Percentiles rank a stretch among this genome's conserved stretches.
phyloP scores from a whole-genome alignment of 768 basidiomycete species.

The Tylopilus cervinicoccineus region DNA sequence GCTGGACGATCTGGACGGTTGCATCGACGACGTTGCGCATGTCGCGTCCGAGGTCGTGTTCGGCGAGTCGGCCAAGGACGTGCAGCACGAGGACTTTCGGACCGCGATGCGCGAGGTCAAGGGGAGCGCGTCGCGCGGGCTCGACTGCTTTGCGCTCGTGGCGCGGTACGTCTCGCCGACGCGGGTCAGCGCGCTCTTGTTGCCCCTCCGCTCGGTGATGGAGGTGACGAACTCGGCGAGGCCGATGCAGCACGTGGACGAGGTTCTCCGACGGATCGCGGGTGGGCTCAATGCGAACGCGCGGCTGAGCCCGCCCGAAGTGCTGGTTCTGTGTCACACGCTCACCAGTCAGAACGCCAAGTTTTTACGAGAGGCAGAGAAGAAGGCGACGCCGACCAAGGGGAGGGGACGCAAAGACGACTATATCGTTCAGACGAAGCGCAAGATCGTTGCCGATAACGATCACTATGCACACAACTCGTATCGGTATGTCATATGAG shows the following conservation, averaged over 20 bases:
- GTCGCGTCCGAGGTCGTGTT: constrained; percentile 89
- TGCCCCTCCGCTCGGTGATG: constrained; percentile 80
- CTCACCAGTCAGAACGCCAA: constrained; percentile 87
- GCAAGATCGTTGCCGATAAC: constrained; percentile 47
- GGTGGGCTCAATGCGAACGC: constrained; percentile 82
- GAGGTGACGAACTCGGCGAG: constrained; percentile 78
- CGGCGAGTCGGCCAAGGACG: constrained; percentile 89
- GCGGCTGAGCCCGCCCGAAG: constrained; percentile 60
- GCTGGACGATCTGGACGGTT: constrained; percentile 68
- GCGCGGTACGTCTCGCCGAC: constrained; percentile 75
- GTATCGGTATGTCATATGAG: constrained; percentile 54
- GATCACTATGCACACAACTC: constrained; percentile 86
- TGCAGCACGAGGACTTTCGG: constrained; percentile 85
- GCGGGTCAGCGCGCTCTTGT: constrained; percentile 71
- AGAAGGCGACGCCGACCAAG: constrained; percentile 31
- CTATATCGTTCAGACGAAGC: constrained; percentile 75
- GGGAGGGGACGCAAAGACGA: constrained; percentile 42
- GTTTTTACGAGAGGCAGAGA: constrained; percentile 66
- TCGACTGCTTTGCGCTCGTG: constrained; percentile 82
- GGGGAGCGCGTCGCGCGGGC: constrained; percentile 72
- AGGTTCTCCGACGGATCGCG: constrained; percentile 79
- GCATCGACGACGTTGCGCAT: constrained; percentile 74
- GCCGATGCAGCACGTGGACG: constrained; percentile 81
- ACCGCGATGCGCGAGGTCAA: constrained; percentile 93
- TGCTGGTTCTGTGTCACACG: constrained; percentile 82